Conservation (phyloP, 495 filamentous ascomycete genomes). For the Tetracladium marchalianum region DNA sequence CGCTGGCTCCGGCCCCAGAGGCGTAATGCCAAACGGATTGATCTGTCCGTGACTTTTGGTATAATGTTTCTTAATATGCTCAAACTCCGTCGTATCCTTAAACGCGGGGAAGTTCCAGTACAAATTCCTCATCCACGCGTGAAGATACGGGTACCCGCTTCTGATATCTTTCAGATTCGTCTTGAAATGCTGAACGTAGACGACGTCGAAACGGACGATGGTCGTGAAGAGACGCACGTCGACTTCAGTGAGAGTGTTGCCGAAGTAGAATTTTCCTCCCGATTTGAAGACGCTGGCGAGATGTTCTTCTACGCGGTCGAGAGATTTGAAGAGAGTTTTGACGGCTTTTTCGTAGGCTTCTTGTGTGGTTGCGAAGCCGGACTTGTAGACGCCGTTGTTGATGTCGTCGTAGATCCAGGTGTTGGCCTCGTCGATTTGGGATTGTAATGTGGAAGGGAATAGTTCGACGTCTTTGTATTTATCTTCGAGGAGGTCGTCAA, state of each 20-base stretch:
- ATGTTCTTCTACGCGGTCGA: constrained; percentile 62
- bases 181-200: constrained; percentile 94
- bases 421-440: constrained; percentile 64
- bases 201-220: constrained; percentile 74
- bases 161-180: constrained; percentile 80
- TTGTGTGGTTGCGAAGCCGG: constrained; percentile 48
- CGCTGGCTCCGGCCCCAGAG: constrained; percentile 54
- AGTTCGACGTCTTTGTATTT: constrained; percentile 52
- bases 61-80: constrained; percentile 40
- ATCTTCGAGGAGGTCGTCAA: constrained; percentile 58
- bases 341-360: constrained; percentile 68
- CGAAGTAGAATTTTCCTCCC: constrained; percentile 56
- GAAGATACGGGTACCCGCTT: constrained; percentile 59
- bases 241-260: constrained; percentile 61
- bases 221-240: constrained; percentile 75
- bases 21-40: constrained; percentile 46
- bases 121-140: constrained; percentile 56
- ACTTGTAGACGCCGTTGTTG: constrained; percentile 39
- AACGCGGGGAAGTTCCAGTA: constrained; percentile 64
- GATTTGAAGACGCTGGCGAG: constrained; percentile 29
- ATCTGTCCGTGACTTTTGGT: constrained; percentile 37
- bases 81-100: constrained; percentile 58
- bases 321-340: constrained; percentile 53
- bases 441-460: constrained; percentile 48
- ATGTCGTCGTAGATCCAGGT: constrained; percentile 64